Evolutionary conservation across 2,329 filamentous ascomycete species (phyloP).

Genomic region (Sclerotinia sclerotiorum): DNA sequence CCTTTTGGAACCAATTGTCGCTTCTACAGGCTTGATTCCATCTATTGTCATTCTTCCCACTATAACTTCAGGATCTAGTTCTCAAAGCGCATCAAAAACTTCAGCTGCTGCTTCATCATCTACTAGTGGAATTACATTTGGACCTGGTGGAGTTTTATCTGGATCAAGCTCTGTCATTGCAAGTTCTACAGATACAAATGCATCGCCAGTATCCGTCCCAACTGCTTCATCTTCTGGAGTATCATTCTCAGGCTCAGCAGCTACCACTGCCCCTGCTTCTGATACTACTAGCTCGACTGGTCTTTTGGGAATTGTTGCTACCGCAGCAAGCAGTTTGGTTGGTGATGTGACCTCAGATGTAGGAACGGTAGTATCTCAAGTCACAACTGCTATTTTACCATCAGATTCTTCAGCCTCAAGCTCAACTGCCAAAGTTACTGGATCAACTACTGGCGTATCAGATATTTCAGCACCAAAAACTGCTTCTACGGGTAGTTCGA

Average conservation of each 20-base stretch:
- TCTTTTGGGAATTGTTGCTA: constrained; percentile 12
- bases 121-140: constrained; percentile 36
- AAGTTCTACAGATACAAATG: constrained; percentile 21
- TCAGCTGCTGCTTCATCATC: constrained; percentile 26
- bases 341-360: constrained; percentile 8
- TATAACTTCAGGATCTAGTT: not conserved
- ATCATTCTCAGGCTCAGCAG: constrained; percentile 27
- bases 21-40: constrained; percentile 26
- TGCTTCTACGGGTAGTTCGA: not conserved
- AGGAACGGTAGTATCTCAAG: constrained; percentile 17
- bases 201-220: constrained; percentile 24
- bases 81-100: constrained; percentile 9
- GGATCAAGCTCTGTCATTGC: constrained; percentile 9
- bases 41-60: constrained; percentile 27
- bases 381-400: constrained; percentile 19
- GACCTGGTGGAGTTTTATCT: constrained; percentile 37
- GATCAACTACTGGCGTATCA: constrained; percentile 11
- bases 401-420: not conserved
- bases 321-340: constrained; percentile 3
- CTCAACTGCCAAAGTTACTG: not conserved
- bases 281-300: not conserved
- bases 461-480: constrained; percentile 1
- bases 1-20: constrained; percentile 23
- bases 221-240: constrained; percentile 25
- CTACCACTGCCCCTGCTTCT: not conserved